Conservation (phyloP, 768 basidiomycete species). For the Leccinellum albellum region DNA sequence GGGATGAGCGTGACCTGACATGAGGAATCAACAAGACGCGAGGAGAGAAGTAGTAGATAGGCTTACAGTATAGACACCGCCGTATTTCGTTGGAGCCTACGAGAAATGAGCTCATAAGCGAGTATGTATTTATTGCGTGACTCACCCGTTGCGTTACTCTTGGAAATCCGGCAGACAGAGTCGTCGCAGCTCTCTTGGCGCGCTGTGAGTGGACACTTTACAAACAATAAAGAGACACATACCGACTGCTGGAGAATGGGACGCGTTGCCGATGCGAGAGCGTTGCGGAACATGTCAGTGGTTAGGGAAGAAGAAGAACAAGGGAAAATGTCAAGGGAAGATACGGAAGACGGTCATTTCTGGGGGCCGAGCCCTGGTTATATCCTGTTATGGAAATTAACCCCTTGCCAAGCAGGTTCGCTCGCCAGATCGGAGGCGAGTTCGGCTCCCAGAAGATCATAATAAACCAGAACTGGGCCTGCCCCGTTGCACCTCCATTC, state of each 20-base stretch:
- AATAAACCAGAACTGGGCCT: too few relatives aligned
- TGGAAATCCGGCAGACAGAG: conserved; percentile 75
- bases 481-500: too few relatives aligned
- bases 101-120: conserved; percentile 4
- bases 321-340: conserved; percentile 29
- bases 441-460: too few relatives aligned
- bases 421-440: too few relatives aligned
- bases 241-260: conserved; percentile 53
- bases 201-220: conserved; percentile 1
- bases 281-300: conserved; percentile 59
- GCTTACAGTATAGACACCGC: conserved; percentile 85
- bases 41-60: neutral
- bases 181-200: conserved; percentile 64
- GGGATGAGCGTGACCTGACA: conserved; percentile 91
- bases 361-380: too few relatives aligned
- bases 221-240: conserved; percentile 24
- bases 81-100: conserved; percentile 87
- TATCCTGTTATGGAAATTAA: too few relatives aligned
- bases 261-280: conserved; percentile 53
- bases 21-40: conserved; percentile 20
- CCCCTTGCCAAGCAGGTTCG: too few relatives aligned
- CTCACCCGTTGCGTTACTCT: conserved; percentile 67
- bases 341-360: too few relatives aligned
- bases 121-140: conserved; percentile 12
- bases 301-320: conserved; percentile 14